These are phyloP conservation scores for Linum trigynum DNA, from an alignment of 345 rosid genomes.

Conservation along the genomic window DNA sequence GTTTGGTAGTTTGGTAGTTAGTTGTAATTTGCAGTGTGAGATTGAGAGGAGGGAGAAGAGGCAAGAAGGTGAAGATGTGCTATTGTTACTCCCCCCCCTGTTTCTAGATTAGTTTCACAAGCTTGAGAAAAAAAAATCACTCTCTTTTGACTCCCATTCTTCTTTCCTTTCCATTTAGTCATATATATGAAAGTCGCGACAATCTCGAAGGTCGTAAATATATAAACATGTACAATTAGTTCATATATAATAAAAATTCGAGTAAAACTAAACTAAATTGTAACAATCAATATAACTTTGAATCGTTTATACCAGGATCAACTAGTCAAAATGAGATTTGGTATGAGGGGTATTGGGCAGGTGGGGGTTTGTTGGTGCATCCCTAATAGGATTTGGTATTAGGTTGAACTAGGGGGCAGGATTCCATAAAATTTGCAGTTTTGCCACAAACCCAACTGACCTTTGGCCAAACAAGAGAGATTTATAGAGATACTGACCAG, in stretches of 20 bases:
- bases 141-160: not conserved
- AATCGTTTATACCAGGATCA: not conserved
- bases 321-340: not conserved
- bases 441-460: not conserved
- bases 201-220: too few species aligned
- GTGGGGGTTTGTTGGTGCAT: not conserved
- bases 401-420: not conserved
- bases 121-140: slow-evolving; percentile 1
- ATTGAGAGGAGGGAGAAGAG: not conserved
- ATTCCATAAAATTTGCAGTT: too few species aligned
- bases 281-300: too few species aligned
- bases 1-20: slow-evolving; percentile 4
- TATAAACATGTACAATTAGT: too few species aligned
- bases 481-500: not conserved
- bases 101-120: slow-evolving; percentile 3
- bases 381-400: not conserved
- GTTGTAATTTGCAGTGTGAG: not conserved
- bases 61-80: not conserved
- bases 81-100: slow-evolving; percentile 12
- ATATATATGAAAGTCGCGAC: not conserved
- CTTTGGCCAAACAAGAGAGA: not conserved
- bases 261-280: too few species aligned
- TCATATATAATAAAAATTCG: too few species aligned
- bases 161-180: not conserved
- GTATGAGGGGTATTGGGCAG: not conserved